Evolutionary conservation across 2,329 filamentous ascomycete species (phyloP).

Genomic region (Lasiodiplodia hormozganensis): DNA sequence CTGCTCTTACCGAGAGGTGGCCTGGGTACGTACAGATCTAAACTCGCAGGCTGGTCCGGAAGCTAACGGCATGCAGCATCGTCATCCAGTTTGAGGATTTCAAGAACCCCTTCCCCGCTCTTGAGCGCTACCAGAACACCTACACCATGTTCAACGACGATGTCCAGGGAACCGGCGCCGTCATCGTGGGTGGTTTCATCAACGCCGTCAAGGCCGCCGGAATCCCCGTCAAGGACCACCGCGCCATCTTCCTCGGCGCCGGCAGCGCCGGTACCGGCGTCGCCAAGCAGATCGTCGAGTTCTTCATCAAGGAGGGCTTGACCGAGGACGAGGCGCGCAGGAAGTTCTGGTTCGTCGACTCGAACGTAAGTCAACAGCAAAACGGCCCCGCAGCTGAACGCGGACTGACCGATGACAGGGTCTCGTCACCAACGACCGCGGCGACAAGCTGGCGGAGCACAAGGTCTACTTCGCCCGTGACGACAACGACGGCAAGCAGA

Average conservation of each 20-base stretch:
- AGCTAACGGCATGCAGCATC: conserved; percentile 57
- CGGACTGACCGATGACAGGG: conserved; percentile 54
- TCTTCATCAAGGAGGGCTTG: conserved; percentile 91
- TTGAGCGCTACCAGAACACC: conserved; percentile 84
- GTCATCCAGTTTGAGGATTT: conserved; percentile 97
- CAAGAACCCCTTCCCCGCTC: conserved; percentile 94
- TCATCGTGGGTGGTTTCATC: conserved; percentile 85
- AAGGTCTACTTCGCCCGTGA: conserved; percentile 72
- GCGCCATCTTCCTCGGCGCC: conserved; percentile 93
- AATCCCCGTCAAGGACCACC: conserved; percentile 86
- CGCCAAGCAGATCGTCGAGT: conserved; percentile 96
- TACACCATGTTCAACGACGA: conserved; percentile 99
- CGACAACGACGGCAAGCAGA: conserved; percentile 69
- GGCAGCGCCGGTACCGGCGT: conserved; percentile 96
- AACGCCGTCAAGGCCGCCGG: conserved; percentile 82
- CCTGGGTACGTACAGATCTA: conserved; percentile 59
- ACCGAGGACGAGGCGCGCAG: conserved; percentile 84
- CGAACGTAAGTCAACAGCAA: conserved; percentile 59
- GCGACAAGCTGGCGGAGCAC: conserved; percentile 92
- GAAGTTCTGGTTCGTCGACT: conserved; percentile 98
- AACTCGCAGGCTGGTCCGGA: conserved; percentile 18
- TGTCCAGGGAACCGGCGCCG: conserved; percentile 95
- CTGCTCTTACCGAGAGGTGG: conserved; percentile 79
- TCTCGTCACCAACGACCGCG: conserved; percentile 89
- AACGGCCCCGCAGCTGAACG: too few species aligned